A percentile compares a stretch with the other conserved stretches of the same genome.
phyloP scores from a whole-genome alignment of 1,284 basidiomycete species.

The Rhodotorula sp. region DNA sequence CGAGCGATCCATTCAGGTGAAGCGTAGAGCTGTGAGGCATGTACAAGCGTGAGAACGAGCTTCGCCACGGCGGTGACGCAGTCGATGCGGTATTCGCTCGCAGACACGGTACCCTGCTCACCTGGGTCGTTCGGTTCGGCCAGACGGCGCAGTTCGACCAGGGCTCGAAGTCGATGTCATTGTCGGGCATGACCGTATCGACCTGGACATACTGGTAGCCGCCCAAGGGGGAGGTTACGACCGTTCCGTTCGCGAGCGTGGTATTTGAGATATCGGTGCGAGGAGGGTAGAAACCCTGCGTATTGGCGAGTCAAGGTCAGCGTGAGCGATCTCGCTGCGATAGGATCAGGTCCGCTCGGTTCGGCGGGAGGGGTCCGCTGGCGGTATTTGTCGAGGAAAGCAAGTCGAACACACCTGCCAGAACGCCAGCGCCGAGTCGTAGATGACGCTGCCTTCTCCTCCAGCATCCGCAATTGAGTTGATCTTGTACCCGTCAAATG shows the following conservation, averaged over 20 bases:
- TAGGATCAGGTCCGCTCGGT: neutral
- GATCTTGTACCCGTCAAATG: conserved; percentile 65
- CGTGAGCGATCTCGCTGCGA: neutral
- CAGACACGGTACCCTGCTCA: neutral
- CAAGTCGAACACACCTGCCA: conserved; percentile 20
- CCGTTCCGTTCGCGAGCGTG: conserved; percentile 71
- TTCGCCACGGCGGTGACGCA: too few species aligned
- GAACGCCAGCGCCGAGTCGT: conserved; percentile 47
- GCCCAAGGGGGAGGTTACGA: conserved; percentile 64
- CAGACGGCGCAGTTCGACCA: conserved; percentile 48
- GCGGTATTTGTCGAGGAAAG: neutral
- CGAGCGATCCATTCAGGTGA: conserved; percentile 58
- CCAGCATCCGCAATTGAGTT: conserved; percentile 72
- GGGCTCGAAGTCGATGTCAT: conserved; percentile 72
- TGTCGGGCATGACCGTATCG: conserved; percentile 75
- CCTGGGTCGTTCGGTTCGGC: conserved; percentile 33
- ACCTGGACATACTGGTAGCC: conserved; percentile 60
- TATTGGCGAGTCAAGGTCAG: neutral
- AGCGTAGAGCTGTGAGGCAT: conserved; percentile 40
- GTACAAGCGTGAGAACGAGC: neutral
- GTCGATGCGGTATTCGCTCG: neutral
- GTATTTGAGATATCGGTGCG: conserved; percentile 60
- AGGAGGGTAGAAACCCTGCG: conserved; percentile 35
- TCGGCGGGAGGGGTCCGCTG: neutral
- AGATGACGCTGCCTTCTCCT: conserved; percentile 61